Evolutionary conservation across 2,329 filamentous ascomycete species (phyloP), one percentile per base, ranked within the genome.

Genomic region (Phialocephala sp.): DNA sequence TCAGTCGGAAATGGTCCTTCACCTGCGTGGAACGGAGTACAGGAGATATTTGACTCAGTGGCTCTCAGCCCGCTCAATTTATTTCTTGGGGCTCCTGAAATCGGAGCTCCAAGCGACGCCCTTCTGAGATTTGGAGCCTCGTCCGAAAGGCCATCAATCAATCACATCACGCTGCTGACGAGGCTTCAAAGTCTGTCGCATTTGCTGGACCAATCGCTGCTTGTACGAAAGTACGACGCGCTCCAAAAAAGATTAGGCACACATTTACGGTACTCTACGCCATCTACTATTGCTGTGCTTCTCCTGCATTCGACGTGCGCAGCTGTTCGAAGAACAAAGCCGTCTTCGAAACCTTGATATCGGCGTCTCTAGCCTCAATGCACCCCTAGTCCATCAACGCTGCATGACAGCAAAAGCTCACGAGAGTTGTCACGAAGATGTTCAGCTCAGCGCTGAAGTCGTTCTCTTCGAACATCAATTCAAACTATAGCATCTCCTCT

Each of bases 401-500:
- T 56, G 52, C 35, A 45, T 27, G 47, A 59, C 36, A 57, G 52
- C 54, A 60, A 63, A 24, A 58, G 63, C 58, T 52, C 56, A 54
- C 32, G 27, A 54, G 65, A 67, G 66, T 60, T 63, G 47, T 37
- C 58, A 60, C 60, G 43, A 71, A 63, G 59, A 73, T 74, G 71
- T 73, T 74, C 59, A 73, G 70, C 76, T 94, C 90, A 68, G 92
- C 93, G 71, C 86, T 98, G 77, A 98, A 98, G 80, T 96, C 94
- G 69, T 94, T 98, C 78, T 90, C 89, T 70, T 94, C 87, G 73
- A 97, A 97, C 80, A 98, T 99, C 80, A 89, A 89, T 66, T 89
- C 91, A 76, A 96, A 97, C 81, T 99, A 99, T 80, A 88, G 91
- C 72, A 84, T 98, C 71, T 90, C 92, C 24, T 84, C 89, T 32